Evolutionary conservation across 495 filamentous ascomycete species (phyloP), one percentile per base, ranked within the genome.

Genomic region (Penicillium mononematosum): DNA sequence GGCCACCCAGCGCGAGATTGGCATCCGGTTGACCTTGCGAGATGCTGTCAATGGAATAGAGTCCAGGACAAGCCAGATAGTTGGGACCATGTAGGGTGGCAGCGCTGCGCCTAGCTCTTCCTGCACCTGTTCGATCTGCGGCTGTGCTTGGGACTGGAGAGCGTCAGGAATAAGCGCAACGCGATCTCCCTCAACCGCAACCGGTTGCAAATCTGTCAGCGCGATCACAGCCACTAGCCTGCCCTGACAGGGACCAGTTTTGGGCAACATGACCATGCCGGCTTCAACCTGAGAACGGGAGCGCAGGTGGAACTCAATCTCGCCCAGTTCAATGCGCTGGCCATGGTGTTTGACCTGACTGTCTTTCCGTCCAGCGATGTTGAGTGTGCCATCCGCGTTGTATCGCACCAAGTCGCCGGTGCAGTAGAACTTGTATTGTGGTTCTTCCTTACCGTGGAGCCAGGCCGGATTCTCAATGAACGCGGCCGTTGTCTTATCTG

Each of bases 361-460:
- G 56, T 83, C 80, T 25, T 50, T 61, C 1, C 73, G 38, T 16
- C 38, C 38, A 16, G n/a, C 38, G n/a, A 41, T 16, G 12, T 16
- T 41, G 14, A 41, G n/a, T 41, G 14, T 41, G n/a, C 38, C 78
- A 38, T 73, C 74, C 0, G 46, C 44, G 46, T 73, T 70, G 41
- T 76, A 75, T 1, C 69, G 67, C 2, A 73, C 79, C 1, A 81
- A 59, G 63, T 82, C 78, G 3, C 78, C 78, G 0, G 78, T 82
- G 17, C 63, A 53, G 56, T 83, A 83, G 39, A 22, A 38, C 17
- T 27, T 39, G 24, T 17, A 41, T 32, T 17, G 38, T 17, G 38
- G 29, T 9, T 8, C 36, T 5, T 19, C 19, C 29, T 42, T 16
- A 47, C 51, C 17, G 38, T 53, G 25, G 41, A 62, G 22, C 55